Conservation (phyloP, 257 asterid species). For the Solanum chiquidenum region DNA sequence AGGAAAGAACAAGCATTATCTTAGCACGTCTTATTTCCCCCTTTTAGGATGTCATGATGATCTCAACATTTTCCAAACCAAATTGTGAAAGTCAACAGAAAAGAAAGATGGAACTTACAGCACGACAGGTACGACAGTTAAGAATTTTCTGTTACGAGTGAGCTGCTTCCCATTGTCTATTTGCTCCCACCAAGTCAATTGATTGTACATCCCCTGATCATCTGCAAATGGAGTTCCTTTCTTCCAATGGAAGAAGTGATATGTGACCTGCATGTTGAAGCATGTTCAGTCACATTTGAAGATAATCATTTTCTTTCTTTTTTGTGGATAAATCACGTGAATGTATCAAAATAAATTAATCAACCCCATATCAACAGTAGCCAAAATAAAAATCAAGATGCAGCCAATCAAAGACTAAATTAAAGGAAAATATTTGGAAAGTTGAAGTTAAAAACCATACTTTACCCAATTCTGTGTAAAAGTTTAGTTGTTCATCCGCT, state of each 20-base stretch:
- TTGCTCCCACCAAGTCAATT: conserved; percentile 96
- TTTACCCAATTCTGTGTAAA: not conserved
- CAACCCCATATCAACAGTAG: not conserved
- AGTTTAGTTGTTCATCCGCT: not conserved
- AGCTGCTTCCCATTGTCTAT: conserved; percentile 85
- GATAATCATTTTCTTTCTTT: not conserved
- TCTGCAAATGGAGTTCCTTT: conserved; percentile 94
- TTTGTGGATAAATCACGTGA: not conserved
- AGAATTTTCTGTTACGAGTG: conserved; percentile 85
- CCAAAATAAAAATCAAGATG: not conserved
- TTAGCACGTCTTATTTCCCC: not conserved
- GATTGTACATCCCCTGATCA: conserved; percentile 86
- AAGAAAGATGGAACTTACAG: conserved; percentile 46
- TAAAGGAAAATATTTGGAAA: not conserved
- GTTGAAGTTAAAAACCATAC: not conserved
- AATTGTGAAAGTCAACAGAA: not conserved
- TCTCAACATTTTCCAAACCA: not conserved
- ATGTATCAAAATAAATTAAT: not conserved
- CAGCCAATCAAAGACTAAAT: not conserved
- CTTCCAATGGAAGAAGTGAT: conserved; percentile 88
- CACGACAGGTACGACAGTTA: conserved; percentile 83
- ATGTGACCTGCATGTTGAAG: conserved; percentile 46
- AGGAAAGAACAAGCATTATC: not conserved
- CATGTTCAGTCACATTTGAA: conserved; percentile 3
- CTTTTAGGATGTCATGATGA: not conserved